A percentile compares a stretch with the other conserved stretches of the same genome.
phyloP scores from a whole-genome alignment of 2,329 filamentous ascomycete genomes.

The Lachnellula hyalina region DNA sequence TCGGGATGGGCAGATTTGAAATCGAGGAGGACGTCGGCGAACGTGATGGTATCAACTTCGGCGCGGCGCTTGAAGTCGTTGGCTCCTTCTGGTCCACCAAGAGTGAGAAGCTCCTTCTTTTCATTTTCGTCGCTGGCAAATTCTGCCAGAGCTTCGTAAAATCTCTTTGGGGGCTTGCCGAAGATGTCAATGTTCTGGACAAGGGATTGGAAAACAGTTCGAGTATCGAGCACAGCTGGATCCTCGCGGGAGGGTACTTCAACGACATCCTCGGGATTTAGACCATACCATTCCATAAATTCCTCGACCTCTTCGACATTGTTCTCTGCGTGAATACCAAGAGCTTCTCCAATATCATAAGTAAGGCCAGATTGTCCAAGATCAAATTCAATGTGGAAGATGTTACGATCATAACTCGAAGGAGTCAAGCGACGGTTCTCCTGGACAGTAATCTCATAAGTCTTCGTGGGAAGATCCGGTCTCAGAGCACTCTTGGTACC shows the following conservation, averaged over 20 bases:
- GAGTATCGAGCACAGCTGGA: constrained; percentile 66
- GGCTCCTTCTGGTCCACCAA: constrained; percentile 74
- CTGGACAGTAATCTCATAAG: constrained; percentile 81
- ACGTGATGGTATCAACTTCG: constrained; percentile 88
- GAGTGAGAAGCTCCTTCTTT: constrained; percentile 69
- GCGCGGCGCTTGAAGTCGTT: constrained; percentile 87
- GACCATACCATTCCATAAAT: constrained; percentile 87
- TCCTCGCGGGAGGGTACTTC: constrained; percentile 86
- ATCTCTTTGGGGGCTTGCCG: constrained; percentile 92
- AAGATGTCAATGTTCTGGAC: constrained; percentile 95
- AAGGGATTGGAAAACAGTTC: constrained; percentile 88
- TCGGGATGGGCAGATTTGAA: constrained; percentile 82
- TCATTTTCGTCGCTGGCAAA: constrained; percentile 80
- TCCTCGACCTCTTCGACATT: constrained; percentile 70
- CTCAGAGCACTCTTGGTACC: constrained; percentile 68
- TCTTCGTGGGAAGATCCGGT: constrained; percentile 82
- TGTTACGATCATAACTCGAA: constrained; percentile 86
- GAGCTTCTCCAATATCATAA: constrained; percentile 95
- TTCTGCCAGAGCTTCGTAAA: constrained; percentile 88
- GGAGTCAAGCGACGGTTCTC: constrained; percentile 94
- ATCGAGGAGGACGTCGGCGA: constrained; percentile 82
- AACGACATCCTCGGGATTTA: constrained; percentile 79
- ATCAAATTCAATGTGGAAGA: constrained; percentile 99
- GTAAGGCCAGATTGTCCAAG: constrained; percentile 84
- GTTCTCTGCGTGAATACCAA: constrained; percentile 95